Evolutionary conservation across 495 filamentous ascomycete genomes (phyloP), one percentile per base, ranked within the genome.

Genomic region (Hyphodiscus hymeniophilus): DNA sequence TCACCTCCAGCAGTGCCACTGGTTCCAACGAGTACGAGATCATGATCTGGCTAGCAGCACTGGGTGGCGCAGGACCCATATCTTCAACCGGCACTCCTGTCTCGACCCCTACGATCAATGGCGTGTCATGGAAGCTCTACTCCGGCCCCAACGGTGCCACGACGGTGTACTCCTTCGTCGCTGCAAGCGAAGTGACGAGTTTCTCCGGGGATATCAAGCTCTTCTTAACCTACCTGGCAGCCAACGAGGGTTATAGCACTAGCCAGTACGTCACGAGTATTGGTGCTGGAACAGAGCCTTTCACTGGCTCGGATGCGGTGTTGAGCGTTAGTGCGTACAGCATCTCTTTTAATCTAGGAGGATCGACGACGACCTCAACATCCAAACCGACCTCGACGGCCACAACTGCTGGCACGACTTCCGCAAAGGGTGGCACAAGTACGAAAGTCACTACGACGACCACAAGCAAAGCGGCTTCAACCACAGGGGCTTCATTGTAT

Each of bases 31-130:
- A 77, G 55, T 83, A 81, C 60, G 82, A 86, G 62, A 70, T 86
- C 60, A 86, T 86, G 82, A 68, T 86, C 55, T 86, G 82, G 81
- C 71, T 84, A 18, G 79, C 65, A 3, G 73, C 75, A 22, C 61
- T 76, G 47, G 80, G 78, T 26, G 78, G 75, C 39, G 77, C 81
- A 3, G 78, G 77, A 10, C 77, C 80, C 3, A 82, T 84, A 59
- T 79, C 76, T 11, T 69, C 69, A 23, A 76, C 68, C 6, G 78
- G 77, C 43, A 67, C 65, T 8, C 24, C 78, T 1, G 66, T 81
- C 47, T 75, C 72, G 6, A 78, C 69, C 1, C 62, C 69, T 3
- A 75, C 60, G 16, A 70, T 85, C 44, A 72, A 58, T 18, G 74
- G 75, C 11, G 57, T 61, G 21, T 54, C 44, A 10, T 82, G 74